Conservation (phyloP, 2,329 filamentous ascomycete species). For the Penicillium sp. region DNA sequence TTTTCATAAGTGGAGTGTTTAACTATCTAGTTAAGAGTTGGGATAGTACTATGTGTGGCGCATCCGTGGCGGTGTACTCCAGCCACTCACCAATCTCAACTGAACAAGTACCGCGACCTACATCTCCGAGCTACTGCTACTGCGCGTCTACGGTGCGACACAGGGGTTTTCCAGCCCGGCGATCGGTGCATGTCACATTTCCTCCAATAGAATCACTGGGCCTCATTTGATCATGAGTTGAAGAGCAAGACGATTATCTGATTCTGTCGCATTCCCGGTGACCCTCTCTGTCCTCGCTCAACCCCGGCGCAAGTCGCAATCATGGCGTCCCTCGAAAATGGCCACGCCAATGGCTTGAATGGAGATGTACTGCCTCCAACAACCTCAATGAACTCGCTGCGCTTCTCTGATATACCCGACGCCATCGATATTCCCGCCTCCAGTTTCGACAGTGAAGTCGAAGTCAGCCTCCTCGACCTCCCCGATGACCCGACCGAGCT, state of each 20-base stretch:
- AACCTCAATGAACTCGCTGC: slow-evolving; percentile 37
- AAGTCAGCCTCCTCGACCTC: slow-evolving; percentile 86
- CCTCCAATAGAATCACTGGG: slow-evolving; percentile 8
- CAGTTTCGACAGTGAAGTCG: slow-evolving; percentile 64
- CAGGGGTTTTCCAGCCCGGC: slow-evolving; percentile 8
- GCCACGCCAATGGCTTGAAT: slow-evolving; percentile 50
- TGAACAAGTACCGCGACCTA: slow-evolving; percentile 18
- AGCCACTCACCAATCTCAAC: slow-evolving; percentile 23
- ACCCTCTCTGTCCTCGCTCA: slow-evolving; percentile 5
- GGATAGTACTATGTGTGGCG: slow-evolving; percentile 11
- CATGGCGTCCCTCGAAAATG: slow-evolving; percentile 51
- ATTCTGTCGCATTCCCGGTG: slow-evolving; percentile 17
- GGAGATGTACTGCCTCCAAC: slow-evolving; percentile 35
- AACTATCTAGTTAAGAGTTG: no score
- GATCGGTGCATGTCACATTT: slow-evolving; percentile 6
- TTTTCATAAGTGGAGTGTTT: neutral
- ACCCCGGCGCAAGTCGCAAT: slow-evolving; percentile 16
- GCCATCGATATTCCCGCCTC: slow-evolving; percentile 61
- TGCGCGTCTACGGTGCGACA: slow-evolving; percentile 15
- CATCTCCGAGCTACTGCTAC: slow-evolving; percentile 16
- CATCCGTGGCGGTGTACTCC: slow-evolving; percentile 25
- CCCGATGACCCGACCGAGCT: slow-evolving; percentile 92
- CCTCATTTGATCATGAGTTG: slow-evolving; percentile 29
- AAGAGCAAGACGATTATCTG: slow-evolving; percentile 13
- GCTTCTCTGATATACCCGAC: slow-evolving; percentile 59